Conservation (phyloP, 2,329 filamentous ascomycete species). For the Albifimbria verrucaria region DNA sequence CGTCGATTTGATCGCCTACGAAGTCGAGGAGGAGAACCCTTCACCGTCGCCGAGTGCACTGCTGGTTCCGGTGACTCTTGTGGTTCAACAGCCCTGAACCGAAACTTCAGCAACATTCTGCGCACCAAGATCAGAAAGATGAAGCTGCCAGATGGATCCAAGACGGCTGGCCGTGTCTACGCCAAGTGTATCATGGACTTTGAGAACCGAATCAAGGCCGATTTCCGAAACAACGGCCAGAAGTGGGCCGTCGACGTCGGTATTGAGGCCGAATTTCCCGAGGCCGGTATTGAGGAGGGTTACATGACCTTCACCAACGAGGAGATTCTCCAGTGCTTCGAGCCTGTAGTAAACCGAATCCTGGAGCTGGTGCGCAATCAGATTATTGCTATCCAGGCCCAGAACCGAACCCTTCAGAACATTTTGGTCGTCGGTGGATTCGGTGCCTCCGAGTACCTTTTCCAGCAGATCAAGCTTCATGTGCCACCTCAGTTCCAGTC, state of each 20-base stretch:
- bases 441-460: conserved; percentile 96
- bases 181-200: conserved; percentile 99
- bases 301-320: conserved; percentile 99
- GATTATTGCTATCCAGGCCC: conserved; percentile 97
- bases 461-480: conserved; percentile 98
- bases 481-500: conserved; percentile 97
- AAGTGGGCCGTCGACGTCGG: conserved; percentile 99
- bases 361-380: conserved; percentile 95
- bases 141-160: conserved; percentile 95
- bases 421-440: conserved; percentile 97
- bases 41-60: conserved; percentile 95
- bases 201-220: conserved; percentile 98
- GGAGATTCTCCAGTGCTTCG: conserved; percentile 97
- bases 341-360: conserved; percentile 96
- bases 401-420: conserved; percentile 91
- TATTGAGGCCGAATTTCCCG: conserved; percentile 96
- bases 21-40: conserved; percentile 98
- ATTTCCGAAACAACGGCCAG: conserved; percentile 98
- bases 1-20: conserved; percentile 97
- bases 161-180: conserved; percentile 96
- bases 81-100: conserved; percentile 95
- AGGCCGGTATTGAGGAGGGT: conserved; percentile 95
- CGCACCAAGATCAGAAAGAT: conserved; percentile 98
- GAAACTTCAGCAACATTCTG: conserved; percentile 97
- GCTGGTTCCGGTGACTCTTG: conserved; percentile 96